These are phyloP conservation scores for Pseudohyphozyma bogoriensis DNA, from an alignment of 768 basidiomycete genomes.

Conservation along the genomic window DNA sequence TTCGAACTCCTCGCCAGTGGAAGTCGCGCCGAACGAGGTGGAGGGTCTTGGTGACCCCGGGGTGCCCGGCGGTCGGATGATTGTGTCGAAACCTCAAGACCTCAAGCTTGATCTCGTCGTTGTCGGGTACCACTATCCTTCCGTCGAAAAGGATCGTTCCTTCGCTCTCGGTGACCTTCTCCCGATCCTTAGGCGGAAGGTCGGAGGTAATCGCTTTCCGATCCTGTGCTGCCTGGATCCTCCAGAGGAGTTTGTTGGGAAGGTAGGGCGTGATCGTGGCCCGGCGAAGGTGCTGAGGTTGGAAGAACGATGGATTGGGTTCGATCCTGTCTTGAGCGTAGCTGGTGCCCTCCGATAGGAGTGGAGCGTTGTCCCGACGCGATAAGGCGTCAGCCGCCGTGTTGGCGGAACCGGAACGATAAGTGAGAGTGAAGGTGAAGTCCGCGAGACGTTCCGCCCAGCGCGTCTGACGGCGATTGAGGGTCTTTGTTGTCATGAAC, in stretches of 20 bases:
- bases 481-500: slow-evolving; percentile 40
- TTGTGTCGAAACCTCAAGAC: slow-evolving; percentile 41
- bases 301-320: background rate
- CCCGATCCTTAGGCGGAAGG: background rate
- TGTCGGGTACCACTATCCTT: slow-evolving; percentile 37
- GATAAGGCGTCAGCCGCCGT: slow-evolving; percentile 11
- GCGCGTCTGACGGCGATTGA: slow-evolving; percentile 43
- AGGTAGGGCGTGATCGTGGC: background rate
- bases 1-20: slow-evolving; percentile 40
- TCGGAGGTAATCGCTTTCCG: background rate
- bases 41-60: slow-evolving; percentile 39
- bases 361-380: slow-evolving; percentile 12
- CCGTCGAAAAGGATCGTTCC: slow-evolving; percentile 32
- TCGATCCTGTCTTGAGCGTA: background rate
- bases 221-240: background rate
- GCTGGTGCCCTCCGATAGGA: slow-evolving; percentile 1
- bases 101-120: slow-evolving; percentile 6
- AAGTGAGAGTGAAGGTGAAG: slow-evolving; percentile 38
- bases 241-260: background rate
- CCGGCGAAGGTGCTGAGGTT: background rate
- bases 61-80: slow-evolving; percentile 41
- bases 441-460: slow-evolving; percentile 39
- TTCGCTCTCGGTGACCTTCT: background rate
- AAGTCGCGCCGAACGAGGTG: slow-evolving; percentile 39
- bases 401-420: slow-evolving; percentile 30